A percentile compares a stretch with the other conserved stretches of the same genome.
phyloP scores from a whole-genome alignment of 2,329 filamentous ascomycete genomes.

The Aspergillus calidoustus region DNA sequence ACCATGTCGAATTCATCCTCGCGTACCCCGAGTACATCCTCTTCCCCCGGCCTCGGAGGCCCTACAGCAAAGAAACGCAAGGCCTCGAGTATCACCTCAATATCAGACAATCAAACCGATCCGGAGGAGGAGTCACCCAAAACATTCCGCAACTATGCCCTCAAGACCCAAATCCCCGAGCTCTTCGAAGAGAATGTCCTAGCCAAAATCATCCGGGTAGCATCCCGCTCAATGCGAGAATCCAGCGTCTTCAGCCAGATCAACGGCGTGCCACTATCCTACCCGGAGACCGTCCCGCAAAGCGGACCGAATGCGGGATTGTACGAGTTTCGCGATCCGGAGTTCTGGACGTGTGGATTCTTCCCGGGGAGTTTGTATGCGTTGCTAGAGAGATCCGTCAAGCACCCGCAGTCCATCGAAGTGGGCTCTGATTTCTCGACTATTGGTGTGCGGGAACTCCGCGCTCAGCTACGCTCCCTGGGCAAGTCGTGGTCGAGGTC shows the following conservation, averaged over 20 bases:
- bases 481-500: slow-evolving; percentile 23
- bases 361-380: slow-evolving; percentile 26
- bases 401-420: slow-evolving; percentile 1
- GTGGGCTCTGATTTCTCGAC: background rate
- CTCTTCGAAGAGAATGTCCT: slow-evolving; percentile 22
- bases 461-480: slow-evolving; percentile 17
- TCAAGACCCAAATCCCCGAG: background rate
- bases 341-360: slow-evolving; percentile 33
- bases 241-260: background rate
- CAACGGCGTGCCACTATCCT: background rate
- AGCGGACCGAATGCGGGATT: slow-evolving; percentile 16
- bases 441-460: background rate
- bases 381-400: slow-evolving; percentile 23
- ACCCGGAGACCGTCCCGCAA: slow-evolving; percentile 20
- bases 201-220: slow-evolving; percentile 22
- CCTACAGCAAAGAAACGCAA: background rate
- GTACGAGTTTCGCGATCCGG: slow-evolving; percentile 21
- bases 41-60: background rate
- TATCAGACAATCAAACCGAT: slow-evolving; percentile 8
- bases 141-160: background rate
- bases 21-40: slow-evolving; percentile 8
- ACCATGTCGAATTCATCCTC: slow-evolving; percentile 3
- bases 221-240: background rate
- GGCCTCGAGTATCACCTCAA: slow-evolving; percentile 9
- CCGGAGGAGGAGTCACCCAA: background rate